Evolutionary conservation across 192 early-diverging fungal species (phyloP), one percentile per base, ranked within the genome.

Genomic region (Cladochytrium replicatum): DNA sequence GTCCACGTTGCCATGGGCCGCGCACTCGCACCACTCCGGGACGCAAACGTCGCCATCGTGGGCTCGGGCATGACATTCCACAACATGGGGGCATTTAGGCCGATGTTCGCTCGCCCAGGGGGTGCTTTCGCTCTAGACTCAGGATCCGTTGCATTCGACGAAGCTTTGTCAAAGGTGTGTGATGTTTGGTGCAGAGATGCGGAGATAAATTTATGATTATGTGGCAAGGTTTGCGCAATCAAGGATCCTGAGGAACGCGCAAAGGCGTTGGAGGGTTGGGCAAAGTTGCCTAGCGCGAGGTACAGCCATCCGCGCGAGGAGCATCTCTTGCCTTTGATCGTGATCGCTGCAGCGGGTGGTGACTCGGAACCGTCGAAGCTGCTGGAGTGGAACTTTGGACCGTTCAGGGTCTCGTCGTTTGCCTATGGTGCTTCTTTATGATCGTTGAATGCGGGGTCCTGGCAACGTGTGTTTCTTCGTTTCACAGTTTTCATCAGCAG

Each of bases 21-120:
- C 30, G 72, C 75, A 9, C 52, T 78, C 4, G 43, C 39, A 3
- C 49, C 60, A 23, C 55, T 78, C 9, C 62, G 68, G 2, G 42
- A 72, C 29, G 48, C 69, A 60, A 58, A 58, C 47, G 55, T 72
- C 52, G 51, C 60, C 37, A 73, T 78, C 40, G 47, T 74, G n/a
- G 69, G 69, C 21, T 52, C 63, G 52, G 75, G 75, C 3, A 54
- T 67, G 53, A 25, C 54, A 6, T 58, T 60, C 45, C 70, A 72
- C 42, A 72, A 68, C 53, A 32, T 60, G 7, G 15, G 24, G 3
- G 57, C 21, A 4, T 57, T 54, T 54, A 7, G 46, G 49, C 26
- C 57, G 54, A 50, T 47, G 47, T 30, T 32, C 52, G 22, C 13
- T 40, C n/a, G 44, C n/a, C n/a, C n/a, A n/a, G n/a, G n/a, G n/a